Evolutionary conservation across 140 eudicot species (phyloP).

Genomic region (Flaveria floridana): DNA sequence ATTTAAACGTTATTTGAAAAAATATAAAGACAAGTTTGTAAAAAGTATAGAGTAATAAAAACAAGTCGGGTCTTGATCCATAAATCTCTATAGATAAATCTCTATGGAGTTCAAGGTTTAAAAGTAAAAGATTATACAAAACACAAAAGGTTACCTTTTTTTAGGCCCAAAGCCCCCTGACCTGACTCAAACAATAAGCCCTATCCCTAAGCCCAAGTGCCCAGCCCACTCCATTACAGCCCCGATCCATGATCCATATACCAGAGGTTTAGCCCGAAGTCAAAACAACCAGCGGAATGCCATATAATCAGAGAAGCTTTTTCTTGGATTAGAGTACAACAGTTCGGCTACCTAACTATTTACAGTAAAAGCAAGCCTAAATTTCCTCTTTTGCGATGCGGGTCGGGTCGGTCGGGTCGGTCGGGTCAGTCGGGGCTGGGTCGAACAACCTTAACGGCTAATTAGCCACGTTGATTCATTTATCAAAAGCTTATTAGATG

Average conservation of each 20-base stretch:
- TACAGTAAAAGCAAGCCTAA: slow-evolving; percentile 21
- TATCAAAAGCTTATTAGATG: not conserved
- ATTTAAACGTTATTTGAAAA: not conserved
- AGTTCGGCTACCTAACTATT: slow-evolving; percentile 25
- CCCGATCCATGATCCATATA: no score
- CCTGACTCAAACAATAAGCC: not conserved
- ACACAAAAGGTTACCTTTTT: not conserved
- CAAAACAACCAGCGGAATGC: no score
- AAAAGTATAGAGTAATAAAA: not conserved
- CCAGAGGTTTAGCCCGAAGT: no score
- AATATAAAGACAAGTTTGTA: not conserved
- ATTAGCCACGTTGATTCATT: not conserved
- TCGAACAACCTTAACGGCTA: not conserved
- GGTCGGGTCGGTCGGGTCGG: not conserved
- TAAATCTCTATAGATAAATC: no score
- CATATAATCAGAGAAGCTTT: not conserved
- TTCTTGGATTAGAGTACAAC: slow-evolving; percentile 25
- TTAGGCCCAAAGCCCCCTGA: not conserved
- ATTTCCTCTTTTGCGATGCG: not conserved
- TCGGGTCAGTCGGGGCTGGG: not conserved
- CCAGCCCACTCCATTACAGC: not conserved
- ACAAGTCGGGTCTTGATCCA: not conserved
- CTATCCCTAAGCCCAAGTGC: not conserved
- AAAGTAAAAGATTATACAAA: not conserved
- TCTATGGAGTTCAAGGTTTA: no score